Percentiles rank a stretch among this genome's conserved stretches.
phyloP scores from a whole-genome alignment of 306 rosid species.

The Carpinus viminea region DNA sequence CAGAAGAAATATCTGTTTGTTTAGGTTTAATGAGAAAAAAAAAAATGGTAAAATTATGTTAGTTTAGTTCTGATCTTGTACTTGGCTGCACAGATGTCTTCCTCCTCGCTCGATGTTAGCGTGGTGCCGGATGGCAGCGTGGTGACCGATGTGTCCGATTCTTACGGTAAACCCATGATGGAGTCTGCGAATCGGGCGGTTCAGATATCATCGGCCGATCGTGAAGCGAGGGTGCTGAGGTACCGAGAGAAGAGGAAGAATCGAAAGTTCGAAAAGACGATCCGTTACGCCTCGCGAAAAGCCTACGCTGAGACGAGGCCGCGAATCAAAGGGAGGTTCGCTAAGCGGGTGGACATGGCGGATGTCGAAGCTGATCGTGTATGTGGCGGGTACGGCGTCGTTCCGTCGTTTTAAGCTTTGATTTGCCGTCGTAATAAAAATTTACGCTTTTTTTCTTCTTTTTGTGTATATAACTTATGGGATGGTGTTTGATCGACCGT shows the following conservation, averaged over 20 bases:
- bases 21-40: too few species aligned
- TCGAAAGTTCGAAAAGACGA: slow-evolving; percentile 92
- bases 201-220: slow-evolving; percentile 69
- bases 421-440: not conserved
- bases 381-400: slow-evolving; percentile 73
- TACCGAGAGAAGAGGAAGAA: slow-evolving; percentile 98
- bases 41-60: not conserved
- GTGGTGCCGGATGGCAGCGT: slow-evolving; percentile 77
- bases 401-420: slow-evolving; percentile 52
- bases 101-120: slow-evolving; percentile 80
- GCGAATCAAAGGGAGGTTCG: slow-evolving; percentile 93
- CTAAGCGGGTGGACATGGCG: slow-evolving; percentile 60
- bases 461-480: not conserved
- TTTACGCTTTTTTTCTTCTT: too few species aligned
- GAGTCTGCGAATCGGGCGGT: slow-evolving; percentile 37
- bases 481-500: slow-evolving; percentile 32
- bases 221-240: slow-evolving; percentile 94
- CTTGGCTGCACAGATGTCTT: slow-evolving; percentile 56
- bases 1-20: not conserved
- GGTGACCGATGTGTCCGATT: slow-evolving; percentile 54
- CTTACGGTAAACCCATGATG: slow-evolving; percentile 33
- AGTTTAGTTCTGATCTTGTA: not conserved
- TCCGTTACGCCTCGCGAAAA: slow-evolving; percentile 90
- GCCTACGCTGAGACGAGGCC: slow-evolving; percentile 97
- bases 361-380: slow-evolving; percentile 53